phyloP scores from a whole-genome alignment of 805 yeast genomes.

The Debaryomyces castellii region DNA sequence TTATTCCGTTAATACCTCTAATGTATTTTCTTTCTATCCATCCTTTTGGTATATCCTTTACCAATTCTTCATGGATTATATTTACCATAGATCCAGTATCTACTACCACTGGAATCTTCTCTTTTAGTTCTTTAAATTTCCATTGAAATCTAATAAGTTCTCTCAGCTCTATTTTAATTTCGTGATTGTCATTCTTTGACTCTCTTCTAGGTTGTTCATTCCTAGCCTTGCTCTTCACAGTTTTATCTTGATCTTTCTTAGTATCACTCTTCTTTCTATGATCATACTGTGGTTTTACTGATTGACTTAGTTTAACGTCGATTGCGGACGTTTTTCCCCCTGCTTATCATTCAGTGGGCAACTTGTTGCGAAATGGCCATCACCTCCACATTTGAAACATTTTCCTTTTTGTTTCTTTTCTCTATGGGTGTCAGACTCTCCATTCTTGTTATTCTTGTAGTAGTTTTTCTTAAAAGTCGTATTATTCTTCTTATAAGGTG shows the following conservation, averaged over 20 bases:
- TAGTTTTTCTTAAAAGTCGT: no score
- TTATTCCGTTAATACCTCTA: neutral
- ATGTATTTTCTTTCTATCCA: neutral
- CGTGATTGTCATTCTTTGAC: no score
- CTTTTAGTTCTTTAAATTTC: neutral
- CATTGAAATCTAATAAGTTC: neutral
- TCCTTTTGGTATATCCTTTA: neutral
- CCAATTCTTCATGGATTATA: neutral
- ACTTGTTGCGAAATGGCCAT: no score
- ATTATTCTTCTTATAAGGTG: no score
- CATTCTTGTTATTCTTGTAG: no score
- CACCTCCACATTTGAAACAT: no score
- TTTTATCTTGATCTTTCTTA: neutral
- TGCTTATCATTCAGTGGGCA: no score
- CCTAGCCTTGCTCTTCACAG: neutral
- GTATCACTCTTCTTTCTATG: neutral
- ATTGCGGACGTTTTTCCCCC: neutral
- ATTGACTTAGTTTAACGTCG: neutral
- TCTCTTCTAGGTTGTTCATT: no score
- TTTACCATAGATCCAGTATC: neutral
- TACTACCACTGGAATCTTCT: neutral
- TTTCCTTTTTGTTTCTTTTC: no score
- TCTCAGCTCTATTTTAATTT: neutral
- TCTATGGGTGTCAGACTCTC: no score
- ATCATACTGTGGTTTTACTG: no score